phyloP scores from a whole-genome alignment of 768 basidiomycete genomes.

The Xanthoconium purpureum region DNA sequence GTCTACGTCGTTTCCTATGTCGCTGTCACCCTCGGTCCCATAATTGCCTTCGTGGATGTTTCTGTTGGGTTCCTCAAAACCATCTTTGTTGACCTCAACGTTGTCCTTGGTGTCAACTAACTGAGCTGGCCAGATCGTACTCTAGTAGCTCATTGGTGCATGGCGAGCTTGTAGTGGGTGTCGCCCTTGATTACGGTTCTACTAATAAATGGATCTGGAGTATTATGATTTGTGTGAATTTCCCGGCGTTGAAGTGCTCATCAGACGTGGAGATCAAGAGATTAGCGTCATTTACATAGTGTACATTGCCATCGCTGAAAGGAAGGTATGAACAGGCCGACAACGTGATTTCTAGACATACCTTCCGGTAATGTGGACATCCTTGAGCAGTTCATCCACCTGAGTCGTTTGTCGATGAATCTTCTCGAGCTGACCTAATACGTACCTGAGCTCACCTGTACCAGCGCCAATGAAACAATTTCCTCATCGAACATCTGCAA shows the following conservation, averaged over 20 bases:
- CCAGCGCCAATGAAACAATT: constrained; percentile 69
- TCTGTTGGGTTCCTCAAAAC: not conserved
- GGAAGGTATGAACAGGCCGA: not conserved
- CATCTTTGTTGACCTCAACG: not conserved
- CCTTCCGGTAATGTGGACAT: constrained; percentile 80
- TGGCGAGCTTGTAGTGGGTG: constrained; percentile 11
- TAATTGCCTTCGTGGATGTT: constrained; percentile 1
- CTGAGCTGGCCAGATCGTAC: not conserved
- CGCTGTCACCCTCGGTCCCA: constrained; percentile 6
- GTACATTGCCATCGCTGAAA: constrained; percentile 88
- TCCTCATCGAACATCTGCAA: constrained; percentile 96
- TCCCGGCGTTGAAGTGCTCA: not conserved
- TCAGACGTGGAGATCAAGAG: too few relatives aligned
- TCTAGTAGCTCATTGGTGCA: constrained; percentile 4
- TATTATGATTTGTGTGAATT: not conserved
- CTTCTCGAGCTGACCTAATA: constrained; percentile 95
- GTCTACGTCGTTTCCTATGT: constrained; percentile 3
- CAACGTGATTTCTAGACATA: constrained; percentile 40
- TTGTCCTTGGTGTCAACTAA: constrained; percentile 1
- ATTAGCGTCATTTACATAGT: constrained; percentile 52
- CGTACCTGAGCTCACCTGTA: constrained; percentile 71
- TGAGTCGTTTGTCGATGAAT: constrained; percentile 88
- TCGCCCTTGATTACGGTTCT: not conserved
- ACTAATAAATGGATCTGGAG: not conserved
- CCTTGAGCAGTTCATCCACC: constrained; percentile 96